These are phyloP conservation scores for Sodiomyces alkalinus DNA, from an alignment of 2,329 filamentous ascomycete species.

Conservation along the genomic window DNA sequence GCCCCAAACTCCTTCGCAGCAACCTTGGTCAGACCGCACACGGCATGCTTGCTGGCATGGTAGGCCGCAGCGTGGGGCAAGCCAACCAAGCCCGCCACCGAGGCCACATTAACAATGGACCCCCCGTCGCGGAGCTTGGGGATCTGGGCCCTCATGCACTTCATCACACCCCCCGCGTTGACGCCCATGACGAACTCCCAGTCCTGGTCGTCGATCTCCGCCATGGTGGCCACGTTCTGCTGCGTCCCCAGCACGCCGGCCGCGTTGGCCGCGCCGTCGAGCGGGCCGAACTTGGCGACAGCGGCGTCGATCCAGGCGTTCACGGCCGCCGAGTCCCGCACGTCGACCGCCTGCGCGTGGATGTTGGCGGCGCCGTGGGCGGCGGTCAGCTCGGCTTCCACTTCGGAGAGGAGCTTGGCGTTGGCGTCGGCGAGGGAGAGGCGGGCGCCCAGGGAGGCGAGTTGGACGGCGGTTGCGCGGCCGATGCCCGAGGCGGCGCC, in stretches of 20 bases:
- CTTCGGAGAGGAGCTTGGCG: slow-evolving; percentile 13
- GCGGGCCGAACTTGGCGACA: slow-evolving; percentile 15
- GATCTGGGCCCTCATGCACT: slow-evolving; percentile 33
- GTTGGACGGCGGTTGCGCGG: slow-evolving; percentile 26
- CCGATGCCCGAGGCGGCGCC: slow-evolving; percentile 34
- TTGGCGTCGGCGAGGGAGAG: slow-evolving; percentile 33
- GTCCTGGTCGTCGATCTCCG: slow-evolving; percentile 19
- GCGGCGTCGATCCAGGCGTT: slow-evolving; percentile 16
- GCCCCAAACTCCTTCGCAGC: slow-evolving; percentile 14
- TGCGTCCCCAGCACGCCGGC: slow-evolving; percentile 10
- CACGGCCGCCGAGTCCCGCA: slow-evolving; percentile 5
- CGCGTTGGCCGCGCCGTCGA: slow-evolving; percentile 28
- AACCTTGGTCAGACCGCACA: slow-evolving; percentile 14
- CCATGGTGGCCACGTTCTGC: slow-evolving; percentile 5
- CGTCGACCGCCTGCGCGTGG: slow-evolving; percentile 3
- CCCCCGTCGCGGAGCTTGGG: slow-evolving; percentile 21
- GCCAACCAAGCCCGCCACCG: slow-evolving; percentile 23
- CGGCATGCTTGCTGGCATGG: slow-evolving; percentile 15
- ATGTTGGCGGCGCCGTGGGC: slow-evolving; percentile 2
- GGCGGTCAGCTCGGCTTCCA: slow-evolving; percentile 2
- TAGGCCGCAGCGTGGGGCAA: slow-evolving; percentile 14
- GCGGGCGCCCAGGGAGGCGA: slow-evolving; percentile 25
- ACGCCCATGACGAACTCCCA: slow-evolving; percentile 27
- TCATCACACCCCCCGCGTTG: slow-evolving; percentile 31
- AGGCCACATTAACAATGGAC: slow-evolving; percentile 29